Base-by-base conservation (phyloP, 441 rosid species). In the Adansonia madagascariensis region DNA sequence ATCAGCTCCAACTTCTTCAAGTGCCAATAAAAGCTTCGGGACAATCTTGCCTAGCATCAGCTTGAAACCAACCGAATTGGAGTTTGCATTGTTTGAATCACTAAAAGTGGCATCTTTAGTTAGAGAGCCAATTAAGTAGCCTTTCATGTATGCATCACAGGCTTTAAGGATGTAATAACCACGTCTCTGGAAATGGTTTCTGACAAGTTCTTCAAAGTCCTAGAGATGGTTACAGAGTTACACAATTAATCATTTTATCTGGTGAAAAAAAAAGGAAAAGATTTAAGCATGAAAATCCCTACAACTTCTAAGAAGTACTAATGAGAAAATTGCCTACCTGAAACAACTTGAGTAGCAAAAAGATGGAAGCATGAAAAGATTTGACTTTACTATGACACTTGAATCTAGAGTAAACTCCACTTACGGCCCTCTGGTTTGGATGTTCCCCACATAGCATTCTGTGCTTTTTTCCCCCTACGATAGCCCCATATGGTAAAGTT, bases 41-140 rank as follows among this genome's bases (percentile, higher is more conserved):
- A 78, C 80, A 20, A 92, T 92, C 93, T 96, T 96, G 61, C 88
- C 91, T 82, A 96, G 92, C 98, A 96, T 96, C 81, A 96, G 83
- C 86, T 94, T 94, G 90, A 96, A 94, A 49, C 99, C 98, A 75
- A 90, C 94, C 0, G 98, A 96, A 71, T 88, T 94, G 75, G 89
- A 80, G 79, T 94, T 88, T 15, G 88, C 86, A 46, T 75, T 77
- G 66, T 80, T 79, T 50, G 82, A 84, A 64, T 84, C 80, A 70
- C 80, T 85, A 27, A 82, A 83, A 1, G 90, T 84, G 6, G 92
- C 98, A 63, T 92, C 96, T 79, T 89, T 80, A 22, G 83, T 60
- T 20, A 94, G 96, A 68, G 98, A 91, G 39, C 98, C 98, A 39
- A 96, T 92, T 76, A 94, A 81, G 80, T 85, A 86, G 79, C 99